Conservation (phyloP, 495 filamentous ascomycete genomes). For the Neurospora sp. region DNA sequence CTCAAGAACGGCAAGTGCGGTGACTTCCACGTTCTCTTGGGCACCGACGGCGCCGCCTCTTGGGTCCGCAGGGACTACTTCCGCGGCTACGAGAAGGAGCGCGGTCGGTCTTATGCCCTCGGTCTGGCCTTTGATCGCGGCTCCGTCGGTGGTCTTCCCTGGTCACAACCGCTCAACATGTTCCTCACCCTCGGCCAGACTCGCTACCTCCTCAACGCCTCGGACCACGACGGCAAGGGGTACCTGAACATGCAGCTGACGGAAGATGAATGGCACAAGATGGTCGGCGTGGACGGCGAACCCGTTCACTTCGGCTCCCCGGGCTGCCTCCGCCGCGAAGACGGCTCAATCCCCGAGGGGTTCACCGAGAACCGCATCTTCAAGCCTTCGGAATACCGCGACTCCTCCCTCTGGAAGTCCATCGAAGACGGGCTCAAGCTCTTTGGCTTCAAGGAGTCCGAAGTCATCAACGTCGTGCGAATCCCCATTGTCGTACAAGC, state of each 20-base stretch:
- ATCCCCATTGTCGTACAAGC: constrained; percentile 32
- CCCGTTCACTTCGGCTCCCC: constrained; percentile 28
- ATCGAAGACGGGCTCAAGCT: constrained; percentile 30
- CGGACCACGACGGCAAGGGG: constrained; percentile 25
- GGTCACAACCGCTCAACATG: constrained; percentile 31
- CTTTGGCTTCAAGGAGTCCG: constrained; percentile 29
- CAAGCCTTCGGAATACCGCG: constrained; percentile 21
- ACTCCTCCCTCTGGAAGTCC: constrained; percentile 23
- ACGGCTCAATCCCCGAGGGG: constrained; percentile 23
- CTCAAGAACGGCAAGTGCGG: constrained; percentile 23
- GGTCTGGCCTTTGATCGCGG: constrained; percentile 29
- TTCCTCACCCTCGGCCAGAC: constrained; percentile 31
- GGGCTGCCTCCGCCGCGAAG: constrained; percentile 16
- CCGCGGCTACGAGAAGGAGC: constrained; percentile 29
- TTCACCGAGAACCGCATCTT: constrained; percentile 23
- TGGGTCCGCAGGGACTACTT: constrained; percentile 26
- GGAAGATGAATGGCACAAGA: constrained; percentile 30
- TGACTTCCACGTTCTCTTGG: constrained; percentile 29
- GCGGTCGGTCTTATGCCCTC: constrained; percentile 26
- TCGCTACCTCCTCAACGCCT: constrained; percentile 28
- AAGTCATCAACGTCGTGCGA: constrained; percentile 31
- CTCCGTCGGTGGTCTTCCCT: constrained; percentile 19
- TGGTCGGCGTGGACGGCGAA: constrained; percentile 24
- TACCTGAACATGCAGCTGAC: constrained; percentile 34
- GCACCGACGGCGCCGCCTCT: constrained; percentile 26